Percentiles rank a stretch among this genome's conserved stretches.
Evolutionary conservation across 768 basidiomycete species (phyloP).

Genomic region (Leccinum subtestaceum): DNA sequence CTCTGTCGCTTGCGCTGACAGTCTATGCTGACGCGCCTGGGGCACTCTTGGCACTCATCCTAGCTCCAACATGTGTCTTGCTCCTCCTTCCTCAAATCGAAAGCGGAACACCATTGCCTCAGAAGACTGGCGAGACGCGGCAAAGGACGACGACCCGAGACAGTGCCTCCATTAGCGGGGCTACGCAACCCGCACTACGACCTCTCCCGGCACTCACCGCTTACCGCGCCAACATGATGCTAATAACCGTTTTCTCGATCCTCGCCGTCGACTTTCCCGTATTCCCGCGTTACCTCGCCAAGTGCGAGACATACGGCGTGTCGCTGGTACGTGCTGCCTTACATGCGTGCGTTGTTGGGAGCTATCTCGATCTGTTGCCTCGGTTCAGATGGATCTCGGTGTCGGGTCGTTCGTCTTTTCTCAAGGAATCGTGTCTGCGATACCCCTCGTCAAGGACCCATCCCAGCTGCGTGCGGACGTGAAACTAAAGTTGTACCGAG

Average conservation of each 20-base stretch:
- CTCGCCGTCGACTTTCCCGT: slow-evolving; percentile 94
- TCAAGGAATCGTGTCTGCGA: slow-evolving; percentile 88
- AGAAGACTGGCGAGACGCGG: slow-evolving; percentile 24
- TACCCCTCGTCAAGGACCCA: slow-evolving; percentile 69
- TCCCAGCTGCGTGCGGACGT: slow-evolving; percentile 48
- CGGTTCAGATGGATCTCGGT: slow-evolving; percentile 88
- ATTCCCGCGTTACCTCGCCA: slow-evolving; percentile 84
- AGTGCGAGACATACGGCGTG: slow-evolving; percentile 92
- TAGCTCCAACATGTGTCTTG: slow-evolving; percentile 44
- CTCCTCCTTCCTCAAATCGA: slow-evolving; percentile 42
- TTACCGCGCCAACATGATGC: slow-evolving; percentile 93
- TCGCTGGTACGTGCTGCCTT: slow-evolving; percentile 64
- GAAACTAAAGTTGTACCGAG: slow-evolving; percentile 47
- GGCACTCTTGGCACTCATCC: slow-evolving; percentile 47
- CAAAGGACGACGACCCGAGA: neutral
- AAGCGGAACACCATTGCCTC: slow-evolving; percentile 52
- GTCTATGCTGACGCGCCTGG: slow-evolving; percentile 59
- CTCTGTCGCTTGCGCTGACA: slow-evolving; percentile 82
- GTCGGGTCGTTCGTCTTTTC: slow-evolving; percentile 98
- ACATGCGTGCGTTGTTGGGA: neutral
- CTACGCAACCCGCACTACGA: slow-evolving; percentile 17
- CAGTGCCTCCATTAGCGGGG: neutral
- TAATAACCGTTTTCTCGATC: slow-evolving; percentile 87
- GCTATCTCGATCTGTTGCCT: neutral
- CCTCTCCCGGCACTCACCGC: slow-evolving; percentile 76